Evolutionary conservation across 225 moss, liverwort and hornwort species (phyloP), one percentile per base, ranked within the genome.

Genomic region (Marchantia paleacea): DNA sequence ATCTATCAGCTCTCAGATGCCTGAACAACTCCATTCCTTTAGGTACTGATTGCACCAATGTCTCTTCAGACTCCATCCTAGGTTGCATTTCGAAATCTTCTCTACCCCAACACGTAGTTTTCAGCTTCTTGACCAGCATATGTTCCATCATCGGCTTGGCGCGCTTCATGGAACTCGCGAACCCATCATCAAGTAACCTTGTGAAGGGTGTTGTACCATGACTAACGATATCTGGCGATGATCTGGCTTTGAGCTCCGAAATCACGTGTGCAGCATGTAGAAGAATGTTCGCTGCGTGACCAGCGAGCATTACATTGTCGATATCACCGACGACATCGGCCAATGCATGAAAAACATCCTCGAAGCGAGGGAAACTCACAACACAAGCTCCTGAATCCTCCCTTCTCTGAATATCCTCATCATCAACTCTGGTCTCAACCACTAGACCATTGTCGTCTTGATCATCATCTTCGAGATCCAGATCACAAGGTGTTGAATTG

Each of bases 241-340:
- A 84, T 30, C 82, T 84, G 58, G 85, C 77, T 66, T 87, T 87
- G 48, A 87, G 85, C 69, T 87, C 85, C 24, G 87, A 87, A 51
- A 87, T 87, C 78, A 79, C 72, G 63, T 82, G 84, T 24, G 80
- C 87, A 24, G 87, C 87, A 31, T 85, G 87, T 14, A 84, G 80
- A 63, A 87, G 73, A 55, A 87, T 87, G 69, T 87, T 80, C 49
- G 87, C 87, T 65, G 87, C 87, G 67, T 82, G 87, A 47, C 82
- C 85, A 28, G 87, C 87, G 72, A 87, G 80, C 87, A 87, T 82
- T 47, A 80, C 87, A 71, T 87, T 85, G 26, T 87, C 87, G 73
- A 87, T 87, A 51, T 80, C 87, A 71, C 82, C 80, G 50, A 87
- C 85, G 14, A 80, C 87, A 75, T 84, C 80, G 53, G 82, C 80